Conservation (phyloP, 2,329 filamentous ascomycete genomes). For the Chrysosporium queenslandicum region DNA sequence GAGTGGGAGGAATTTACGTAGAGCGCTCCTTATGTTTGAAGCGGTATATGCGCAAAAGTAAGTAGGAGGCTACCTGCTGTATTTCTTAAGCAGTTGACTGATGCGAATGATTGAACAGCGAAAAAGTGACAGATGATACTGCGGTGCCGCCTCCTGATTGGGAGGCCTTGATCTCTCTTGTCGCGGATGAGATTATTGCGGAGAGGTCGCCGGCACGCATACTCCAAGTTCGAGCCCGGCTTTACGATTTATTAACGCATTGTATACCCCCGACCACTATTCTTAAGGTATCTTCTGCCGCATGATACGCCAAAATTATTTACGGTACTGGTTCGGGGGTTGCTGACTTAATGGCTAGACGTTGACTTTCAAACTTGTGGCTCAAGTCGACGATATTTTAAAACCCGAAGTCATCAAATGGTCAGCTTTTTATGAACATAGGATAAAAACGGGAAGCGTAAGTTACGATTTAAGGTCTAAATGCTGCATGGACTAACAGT, state of each 20-base stretch:
- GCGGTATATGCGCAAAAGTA: conserved; percentile 96
- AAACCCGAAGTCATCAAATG: conserved; percentile 91
- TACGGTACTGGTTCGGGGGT: too few relatives aligned
- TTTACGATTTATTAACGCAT: conserved; percentile 95
- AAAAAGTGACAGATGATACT: conserved; percentile 78
- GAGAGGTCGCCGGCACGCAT: conserved; percentile 88
- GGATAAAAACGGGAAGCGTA: conserved; percentile 71
- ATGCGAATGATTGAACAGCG: conserved; percentile 44
- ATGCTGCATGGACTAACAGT: neutral
- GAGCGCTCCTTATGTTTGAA: conserved; percentile 92
- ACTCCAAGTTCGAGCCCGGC: conserved; percentile 74
- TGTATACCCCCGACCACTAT: conserved; percentile 94
- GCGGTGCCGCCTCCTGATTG: conserved; percentile 91
- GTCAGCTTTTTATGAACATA: conserved; percentile 95
- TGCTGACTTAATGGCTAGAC: conserved; percentile 40
- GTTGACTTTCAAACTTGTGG: conserved; percentile 83
- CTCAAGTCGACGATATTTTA: conserved; percentile 74
- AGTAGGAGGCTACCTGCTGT: neutral
- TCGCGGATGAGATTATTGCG: conserved; percentile 86
- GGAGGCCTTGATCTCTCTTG: conserved; percentile 81
- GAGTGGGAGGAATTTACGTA: conserved; percentile 80
- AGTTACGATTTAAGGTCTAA: conserved; percentile 19
- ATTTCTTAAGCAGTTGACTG: neutral
- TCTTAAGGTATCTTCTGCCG: conserved; percentile 51
- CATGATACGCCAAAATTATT: too few relatives aligned